These are phyloP conservation scores for Phialophora chinensis DNA, from an alignment of 2,329 filamentous ascomycete genomes.

Conservation along the genomic window DNA sequence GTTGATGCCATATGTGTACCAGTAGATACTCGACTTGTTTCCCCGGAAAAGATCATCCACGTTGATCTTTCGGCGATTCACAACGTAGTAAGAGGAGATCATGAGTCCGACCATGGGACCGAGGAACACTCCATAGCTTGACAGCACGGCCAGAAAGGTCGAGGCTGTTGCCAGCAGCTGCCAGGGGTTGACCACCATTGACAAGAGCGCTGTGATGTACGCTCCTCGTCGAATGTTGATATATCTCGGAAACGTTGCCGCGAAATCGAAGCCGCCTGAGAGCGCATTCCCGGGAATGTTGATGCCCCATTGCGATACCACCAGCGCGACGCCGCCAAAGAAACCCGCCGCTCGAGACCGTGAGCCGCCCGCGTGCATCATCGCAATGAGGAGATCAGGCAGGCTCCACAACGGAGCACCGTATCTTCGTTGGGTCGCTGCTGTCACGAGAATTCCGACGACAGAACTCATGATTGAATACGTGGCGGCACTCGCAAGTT, in stretches of 20 bases:
- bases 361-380: constrained; percentile 43
- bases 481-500: constrained; percentile 46
- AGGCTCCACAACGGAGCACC: constrained; percentile 52
- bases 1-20: constrained; percentile 53
- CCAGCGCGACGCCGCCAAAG: constrained; percentile 54
- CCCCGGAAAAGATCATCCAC: constrained; percentile 53
- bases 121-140: constrained; percentile 50
- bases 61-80: constrained; percentile 50
- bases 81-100: constrained; percentile 44
- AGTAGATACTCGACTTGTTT: constrained; percentile 49
- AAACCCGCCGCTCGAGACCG: constrained; percentile 53
- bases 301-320: constrained; percentile 55
- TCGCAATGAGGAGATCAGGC: constrained; percentile 47
- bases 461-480: constrained; percentile 49
- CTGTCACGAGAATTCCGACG: constrained; percentile 48
- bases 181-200: constrained; percentile 58
- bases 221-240: constrained; percentile 63
- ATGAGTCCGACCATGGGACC: constrained; percentile 48
- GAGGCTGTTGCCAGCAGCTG: constrained; percentile 55
- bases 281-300: constrained; percentile 57
- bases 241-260: constrained; percentile 58
- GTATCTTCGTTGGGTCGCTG: constrained; percentile 45
- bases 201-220: constrained; percentile 55
- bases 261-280: constrained; percentile 61
- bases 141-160: constrained; percentile 55